phyloP scores from a whole-genome alignment of 306 rosid genomes.

The Cucumis melo region DNA sequence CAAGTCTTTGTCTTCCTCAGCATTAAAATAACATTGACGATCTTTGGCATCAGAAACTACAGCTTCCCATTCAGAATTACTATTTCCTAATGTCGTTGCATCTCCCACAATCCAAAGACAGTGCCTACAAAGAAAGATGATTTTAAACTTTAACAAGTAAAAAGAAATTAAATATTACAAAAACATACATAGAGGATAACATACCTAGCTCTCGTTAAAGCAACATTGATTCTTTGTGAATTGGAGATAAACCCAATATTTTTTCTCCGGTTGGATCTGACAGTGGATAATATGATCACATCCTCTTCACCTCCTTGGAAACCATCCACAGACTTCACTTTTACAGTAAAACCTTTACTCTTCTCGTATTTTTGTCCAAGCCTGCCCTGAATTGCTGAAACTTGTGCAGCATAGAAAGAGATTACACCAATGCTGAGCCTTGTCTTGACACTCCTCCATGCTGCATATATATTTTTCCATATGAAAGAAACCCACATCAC shows the following conservation, averaged over 20 bases:
- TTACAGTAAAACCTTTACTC: constrained; percentile 35
- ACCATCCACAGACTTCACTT: constrained; percentile 67
- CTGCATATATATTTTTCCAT: constrained; percentile 34
- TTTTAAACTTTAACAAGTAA: background rate
- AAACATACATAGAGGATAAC: background rate
- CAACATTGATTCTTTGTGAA: constrained; percentile 55
- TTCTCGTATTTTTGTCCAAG: constrained; percentile 31
- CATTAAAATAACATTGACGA: constrained; percentile 45
- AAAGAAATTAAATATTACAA: background rate
- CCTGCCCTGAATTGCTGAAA: constrained; percentile 36
- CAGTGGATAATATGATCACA: constrained; percentile 57
- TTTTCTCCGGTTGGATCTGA: constrained; percentile 27
- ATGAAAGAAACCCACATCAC: background rate
- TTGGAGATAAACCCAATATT: constrained; percentile 42
- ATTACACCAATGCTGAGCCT: constrained; percentile 46
- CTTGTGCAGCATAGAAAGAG: constrained; percentile 86
- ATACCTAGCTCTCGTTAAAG: constrained; percentile 79
- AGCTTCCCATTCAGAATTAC: constrained; percentile 32
- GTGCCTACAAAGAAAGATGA: constrained; percentile 22
- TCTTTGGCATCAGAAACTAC: constrained; percentile 40
- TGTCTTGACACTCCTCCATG: constrained; percentile 26
- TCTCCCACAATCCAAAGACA: constrained; percentile 63
- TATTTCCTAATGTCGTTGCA: constrained; percentile 22
- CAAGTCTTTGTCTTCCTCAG: constrained; percentile 37
- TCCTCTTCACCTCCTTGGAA: constrained; percentile 86